phyloP scores from a whole-genome alignment of 345 rosid species.

The Hypericum perforatum region DNA sequence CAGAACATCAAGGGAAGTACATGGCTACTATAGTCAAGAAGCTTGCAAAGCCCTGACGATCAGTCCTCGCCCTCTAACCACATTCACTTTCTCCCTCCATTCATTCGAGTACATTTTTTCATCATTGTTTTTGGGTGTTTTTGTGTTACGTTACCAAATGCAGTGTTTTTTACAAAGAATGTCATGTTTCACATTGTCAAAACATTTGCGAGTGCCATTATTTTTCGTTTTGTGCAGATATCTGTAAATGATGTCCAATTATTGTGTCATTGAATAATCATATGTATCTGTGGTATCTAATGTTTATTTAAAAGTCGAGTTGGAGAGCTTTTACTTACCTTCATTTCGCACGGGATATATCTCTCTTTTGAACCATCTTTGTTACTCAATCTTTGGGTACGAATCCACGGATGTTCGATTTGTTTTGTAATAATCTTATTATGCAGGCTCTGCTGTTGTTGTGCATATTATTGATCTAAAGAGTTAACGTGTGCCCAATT shows the following conservation, averaged over 20 bases:
- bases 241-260: slow-evolving; percentile 27
- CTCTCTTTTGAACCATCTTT: too few species aligned
- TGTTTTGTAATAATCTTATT: too few species aligned
- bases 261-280: slow-evolving; percentile 12
- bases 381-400: too few species aligned
- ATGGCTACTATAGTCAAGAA: slow-evolving; percentile 60
- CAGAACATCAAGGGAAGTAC: slow-evolving; percentile 77
- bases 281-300: slow-evolving; percentile 9
- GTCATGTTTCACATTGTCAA: not conserved
- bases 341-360: too few species aligned
- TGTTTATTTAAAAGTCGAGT: slow-evolving; percentile 1
- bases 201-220: not conserved
- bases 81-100: not conserved
- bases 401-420: too few species aligned
- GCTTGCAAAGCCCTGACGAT: slow-evolving; percentile 27
- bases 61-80: not conserved
- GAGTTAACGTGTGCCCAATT: too few species aligned
- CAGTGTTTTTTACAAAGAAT: not conserved
- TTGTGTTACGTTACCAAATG: not conserved
- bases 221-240: slow-evolving; percentile 8
- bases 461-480: too few species aligned
- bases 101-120: slow-evolving; percentile 12
- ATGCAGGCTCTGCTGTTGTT: too few species aligned
- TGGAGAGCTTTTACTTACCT: not conserved
- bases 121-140: slow-evolving; percentile 15